Evolutionary conservation across 352 stramenopile species (phyloP).

Genomic region (Globisporangium spiculum): DNA sequence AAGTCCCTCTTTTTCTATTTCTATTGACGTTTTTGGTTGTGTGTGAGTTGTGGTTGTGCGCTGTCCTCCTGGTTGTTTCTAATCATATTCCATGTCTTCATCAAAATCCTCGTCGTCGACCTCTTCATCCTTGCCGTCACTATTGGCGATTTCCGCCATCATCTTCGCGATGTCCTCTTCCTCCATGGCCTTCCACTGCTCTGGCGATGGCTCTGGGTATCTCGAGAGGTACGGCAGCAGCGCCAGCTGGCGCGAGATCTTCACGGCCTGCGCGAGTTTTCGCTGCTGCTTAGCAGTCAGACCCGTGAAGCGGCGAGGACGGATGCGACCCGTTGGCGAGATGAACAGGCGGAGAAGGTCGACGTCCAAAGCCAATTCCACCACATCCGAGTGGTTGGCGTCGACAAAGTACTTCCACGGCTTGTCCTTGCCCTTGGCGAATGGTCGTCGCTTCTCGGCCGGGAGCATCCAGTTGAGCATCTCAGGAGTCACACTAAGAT

Average conservation of each 20-base stretch:
- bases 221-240: constrained; percentile 75
- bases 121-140: constrained; percentile 45
- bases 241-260: constrained; percentile 74
- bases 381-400: constrained; percentile 67
- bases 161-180: constrained; percentile 70
- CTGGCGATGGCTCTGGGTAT: constrained; percentile 77
- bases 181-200: constrained; percentile 80
- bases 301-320: constrained; percentile 75
- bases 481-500: constrained; percentile 40
- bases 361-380: constrained; percentile 76
- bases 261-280: constrained; percentile 70
- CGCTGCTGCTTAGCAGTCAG: constrained; percentile 84
- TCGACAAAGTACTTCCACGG: constrained; percentile 80
- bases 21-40: constrained; percentile 10
- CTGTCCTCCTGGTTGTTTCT: constrained; percentile 50
- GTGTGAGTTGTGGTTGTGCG: constrained; percentile 2
- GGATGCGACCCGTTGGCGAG: constrained; percentile 78
- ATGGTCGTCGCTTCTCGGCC: constrained; percentile 53
- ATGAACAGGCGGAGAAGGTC: constrained; percentile 82
- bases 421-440: constrained; percentile 56
- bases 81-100: constrained; percentile 63
- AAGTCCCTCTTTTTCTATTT: constrained; percentile 20
- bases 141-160: constrained; percentile 49
- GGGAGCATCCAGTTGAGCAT: constrained; percentile 87
- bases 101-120: constrained; percentile 70